Base-by-base conservation (phyloP, 179 eudicot genomes). In the Amaranthus tricolor region DNA sequence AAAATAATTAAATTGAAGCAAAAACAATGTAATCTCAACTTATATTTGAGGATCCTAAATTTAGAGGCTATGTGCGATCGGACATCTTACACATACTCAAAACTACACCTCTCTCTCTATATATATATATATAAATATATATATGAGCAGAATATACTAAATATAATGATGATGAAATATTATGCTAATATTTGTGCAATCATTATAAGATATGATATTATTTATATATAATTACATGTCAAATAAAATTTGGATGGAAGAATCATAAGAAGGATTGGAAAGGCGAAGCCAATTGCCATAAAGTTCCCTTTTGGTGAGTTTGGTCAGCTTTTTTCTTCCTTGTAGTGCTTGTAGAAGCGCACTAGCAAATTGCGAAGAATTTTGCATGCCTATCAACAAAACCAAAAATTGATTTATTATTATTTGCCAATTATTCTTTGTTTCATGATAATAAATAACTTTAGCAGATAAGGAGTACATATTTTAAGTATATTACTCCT, bases 341-440 rank as follows among this genome's bases (percentile, higher is more conserved):
- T 78, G 76, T 61, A 84, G 57, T 74, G 79, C 83, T 17, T 66
- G 58, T 14, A 84, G 55, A 2, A 84, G 79, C 75, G 82, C 87
- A n/a, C 61, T 68, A 9, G 81, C 87, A 74, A 77, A 85, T 74
- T 79, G 82, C 44, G 80, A 74, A 9, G 67, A 72, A 47, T 63
- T 60, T 65, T 77, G 79, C 87, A 85, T 85, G 47, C 87, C 83
- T 85, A 67, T 60, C 67, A n/a, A 68, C 47, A 21, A 50, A 48
- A 58, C 6, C 56, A 15, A 19, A 60, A n/a, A 4, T 49, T 6
- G 54, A 45, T 61, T 17, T 60, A 43, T 44, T 19, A 43, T 11
- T 44, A 43, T 10, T 7, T 19, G 2, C 40, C 2, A 31, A 2
- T 1, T 31, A 31, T 31, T 31, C 0, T 31, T 31, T 31, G 2